Evolutionary conservation across 202 grass and related monocot genomes (phyloP), one percentile per base, ranked within the genome.

Genomic region (Carex arenaria): DNA sequence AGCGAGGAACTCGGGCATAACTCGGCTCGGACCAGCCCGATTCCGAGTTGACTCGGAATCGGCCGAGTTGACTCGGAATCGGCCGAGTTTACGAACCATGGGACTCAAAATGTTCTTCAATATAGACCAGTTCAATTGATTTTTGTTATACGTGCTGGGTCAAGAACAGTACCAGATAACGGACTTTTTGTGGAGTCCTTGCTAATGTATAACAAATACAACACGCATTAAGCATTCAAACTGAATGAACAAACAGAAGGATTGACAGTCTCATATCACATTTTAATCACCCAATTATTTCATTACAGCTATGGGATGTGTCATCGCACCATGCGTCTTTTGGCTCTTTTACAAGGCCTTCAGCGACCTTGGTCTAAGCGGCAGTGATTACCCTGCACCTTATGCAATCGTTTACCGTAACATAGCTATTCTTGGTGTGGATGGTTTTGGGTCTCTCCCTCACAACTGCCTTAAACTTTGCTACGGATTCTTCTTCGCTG

Each of bases 281-380:
- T 59, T 2, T n/a, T 38, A 78, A 40, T 59, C 3, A 19, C 30
- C 36, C 23, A 19, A 38, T 34, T 0, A n/a, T 78, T 78, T 8
- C 3, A 60, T 78, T 19, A 14, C 73, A 15, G 82, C 61, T 5
- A 97, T 97, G 94, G 91, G 91, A 1, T 94, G 94, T 55, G 87
- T 97, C 42, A 94, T 97, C 3, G 85, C 75, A 15, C 94, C 94
- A 34, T 92, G 91, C 7, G 52, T 97, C 67, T 97, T 97, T 85
- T 97, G 91, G 94, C 77, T 97, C 31, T 97, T 97, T 87, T 90
- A 90, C 86, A 97, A 97, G 80, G 89, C 94, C 5, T 97, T 94
- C 86, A 72, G 84, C 10, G 80, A 89, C 69, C 85, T 97, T n/a
- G 94, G 94, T 26, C 7, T 66, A 7, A 91, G 78, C 8, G 87